Base-by-base conservation (phyloP, 306 rosid genomes). In the Castanea mollissima region DNA sequence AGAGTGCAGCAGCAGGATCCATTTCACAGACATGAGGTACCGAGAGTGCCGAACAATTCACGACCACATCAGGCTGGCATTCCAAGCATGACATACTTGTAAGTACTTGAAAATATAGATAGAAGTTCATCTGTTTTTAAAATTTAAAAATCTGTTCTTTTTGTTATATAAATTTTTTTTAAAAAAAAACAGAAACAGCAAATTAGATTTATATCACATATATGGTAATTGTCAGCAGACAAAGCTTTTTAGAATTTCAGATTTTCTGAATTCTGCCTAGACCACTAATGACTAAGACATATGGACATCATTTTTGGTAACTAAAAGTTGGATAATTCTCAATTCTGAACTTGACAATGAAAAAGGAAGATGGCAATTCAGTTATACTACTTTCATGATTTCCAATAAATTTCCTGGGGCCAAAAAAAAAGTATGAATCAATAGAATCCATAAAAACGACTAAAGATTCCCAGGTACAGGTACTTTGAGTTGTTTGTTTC, bases 21-120 rank as follows among this genome's bases (percentile, higher is more conserved):
- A 38, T 80, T 83, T 92, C 99, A 80, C 97, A 94, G 56, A 90
- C 90, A 69, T 6, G 97, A 55, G 99, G 99, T 14, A 85, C 91
- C 5, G 97, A 92, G 72, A 92, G 80, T 69, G 99, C 97, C 74
- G 97, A 96, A 77, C 97, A 92, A 83, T 92, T 92, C 77, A 92
- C 87, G 75, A 92, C 91, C 67, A 92, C 89, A 74, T 92, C 96
- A 56, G 99, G 97, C 97, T 95, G 91, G 84, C 65, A 85, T 74
- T 59, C 35, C 41, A 72, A 79, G 85, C 60, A 9, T n/a, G 85
- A 79, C 64, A 73, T 49, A 73, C 13, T 38, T 62, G 75, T 90
- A 82, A 93, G 78, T 44, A 18, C 55, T 38, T 51, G 21, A 59
- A 76, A 57, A 34, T 34, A 5, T 34, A 34, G 41, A 34, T 29